Evolutionary conservation across 23 red algal species (phyloP).

Genomic region (Pyropia haitanensis): DNA sequence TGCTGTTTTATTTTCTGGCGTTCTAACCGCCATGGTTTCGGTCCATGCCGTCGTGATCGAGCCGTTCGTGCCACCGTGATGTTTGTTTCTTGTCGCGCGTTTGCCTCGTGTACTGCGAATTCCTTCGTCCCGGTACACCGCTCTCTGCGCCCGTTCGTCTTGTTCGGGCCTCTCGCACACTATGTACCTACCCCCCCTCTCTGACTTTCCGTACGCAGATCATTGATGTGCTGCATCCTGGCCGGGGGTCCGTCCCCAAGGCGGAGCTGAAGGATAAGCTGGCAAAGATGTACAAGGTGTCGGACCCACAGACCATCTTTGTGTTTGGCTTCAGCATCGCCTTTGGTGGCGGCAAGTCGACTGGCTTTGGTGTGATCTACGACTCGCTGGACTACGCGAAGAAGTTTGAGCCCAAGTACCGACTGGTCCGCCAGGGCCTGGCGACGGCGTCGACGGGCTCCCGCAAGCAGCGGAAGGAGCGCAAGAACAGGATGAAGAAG

Average conservation of each 20-base stretch:
- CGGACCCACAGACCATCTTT: conserved; percentile 86
- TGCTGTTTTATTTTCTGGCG: too few species aligned
- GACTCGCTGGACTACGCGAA: conserved; percentile 67
- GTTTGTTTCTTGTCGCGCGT: too few species aligned
- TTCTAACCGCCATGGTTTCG: too few species aligned
- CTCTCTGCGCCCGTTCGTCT: too few species aligned
- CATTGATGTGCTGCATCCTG: conserved; percentile 95
- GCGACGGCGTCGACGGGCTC: conserved; percentile 61
- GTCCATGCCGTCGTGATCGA: too few species aligned
- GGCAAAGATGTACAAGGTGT: conserved; percentile 99
- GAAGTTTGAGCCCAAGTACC: conserved; percentile 90
- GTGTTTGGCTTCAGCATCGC: conserved; percentile 89
- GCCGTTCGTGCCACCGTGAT: too few species aligned
- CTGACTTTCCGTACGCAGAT: conserved; percentile 17
- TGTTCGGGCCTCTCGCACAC: too few species aligned
- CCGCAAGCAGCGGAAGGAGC: conserved; percentile 87
- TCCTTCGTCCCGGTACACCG: too few species aligned
- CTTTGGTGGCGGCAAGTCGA: conserved; percentile 90
- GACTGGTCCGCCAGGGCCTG: conserved; percentile 73
- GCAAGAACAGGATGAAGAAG: conserved; percentile 79
- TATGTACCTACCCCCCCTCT: neutral
- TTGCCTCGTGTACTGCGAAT: too few species aligned
- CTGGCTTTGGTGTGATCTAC: conserved; percentile 98
- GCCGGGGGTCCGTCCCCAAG: conserved; percentile 73
- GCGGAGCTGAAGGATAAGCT: conserved; percentile 83